Evolutionary conservation across 345 rosid genomes (phyloP), one percentile per base, ranked within the genome.

Genomic region (Moricandia moricandioides): DNA sequence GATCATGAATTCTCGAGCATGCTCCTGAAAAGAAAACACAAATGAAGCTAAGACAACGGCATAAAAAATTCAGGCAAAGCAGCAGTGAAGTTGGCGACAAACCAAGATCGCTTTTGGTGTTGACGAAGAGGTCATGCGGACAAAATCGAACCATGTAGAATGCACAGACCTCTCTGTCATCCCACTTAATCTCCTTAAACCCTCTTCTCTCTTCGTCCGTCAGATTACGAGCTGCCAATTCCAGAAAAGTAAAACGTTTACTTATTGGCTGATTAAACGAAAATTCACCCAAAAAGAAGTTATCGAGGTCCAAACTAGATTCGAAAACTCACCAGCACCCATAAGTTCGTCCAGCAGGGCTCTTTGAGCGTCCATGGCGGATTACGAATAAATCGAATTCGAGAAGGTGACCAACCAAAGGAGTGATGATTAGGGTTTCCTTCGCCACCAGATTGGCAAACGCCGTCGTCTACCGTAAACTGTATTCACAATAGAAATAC

Each of bases 81-180:
- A 43, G 14, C 17, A 40, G 49, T 40, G 11, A 40, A 4, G 49
- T 39, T 10, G 6, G 52, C 4, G 52, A 45, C 52, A 45, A 45
- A 95, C 98, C 99, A 60, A 95, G 94, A 82, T 95, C 99, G 78
- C 97, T 95, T 71, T 86, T 85, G 58, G 99, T 95, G 84, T 95
- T 95, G 84, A 95, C 94, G 56, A 95, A 95, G 85, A 95, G 99
- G 62, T 95, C 99, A 35, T 95, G 97, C 56, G 99, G 98, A 66
- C 99, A 95, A 72, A 95, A 95, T 8, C 98, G 86, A 86, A 94
- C 97, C 99, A 95, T 95, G 73, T 86, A 92, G 70, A 83, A 90
- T 2, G 88, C 88, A 74, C 99, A 95, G 9, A 95, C 99, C 66
- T 92, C 99, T 84, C 87, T 91, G 17, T 94, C 97, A 65, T 92